Percentiles rank a stretch among this genome's conserved stretches.
Conservation (phyloP, 768 basidiomycete genomes). For the Amanita polypyramis region DNA sequence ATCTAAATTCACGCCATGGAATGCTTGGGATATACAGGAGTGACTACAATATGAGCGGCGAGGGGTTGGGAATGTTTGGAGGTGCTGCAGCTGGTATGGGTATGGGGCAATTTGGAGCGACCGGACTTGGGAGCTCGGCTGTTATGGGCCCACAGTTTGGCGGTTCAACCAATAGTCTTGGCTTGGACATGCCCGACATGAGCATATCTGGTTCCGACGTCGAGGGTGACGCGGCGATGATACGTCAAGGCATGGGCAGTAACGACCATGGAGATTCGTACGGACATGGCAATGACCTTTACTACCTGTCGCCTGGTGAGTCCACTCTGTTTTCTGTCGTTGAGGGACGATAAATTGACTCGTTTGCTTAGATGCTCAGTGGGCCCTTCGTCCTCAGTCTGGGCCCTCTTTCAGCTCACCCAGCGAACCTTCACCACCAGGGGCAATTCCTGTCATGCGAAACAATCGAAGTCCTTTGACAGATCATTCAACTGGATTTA, state of each 20-base stretch:
- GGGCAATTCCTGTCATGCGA: constrained; percentile 15
- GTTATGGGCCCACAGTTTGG: constrained; percentile 3
- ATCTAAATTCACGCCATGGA: constrained; percentile 12
- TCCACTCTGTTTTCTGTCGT: constrained; percentile 10
- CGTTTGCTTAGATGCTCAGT: constrained; percentile 23
- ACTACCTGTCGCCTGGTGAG: constrained; percentile 9
- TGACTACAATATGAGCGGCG: constrained; percentile 35
- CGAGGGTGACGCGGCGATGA: constrained; percentile 45
- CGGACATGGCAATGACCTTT: constrained; percentile 5
- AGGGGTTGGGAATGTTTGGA: constrained; percentile 12
- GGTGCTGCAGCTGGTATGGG: constrained; percentile 7
- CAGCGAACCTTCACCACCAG: constrained; percentile 26
- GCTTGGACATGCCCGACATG: constrained; percentile 4
- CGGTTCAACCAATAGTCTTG: background rate
- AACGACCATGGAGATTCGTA: constrained; percentile 1
- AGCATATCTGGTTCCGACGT: constrained; percentile 40
- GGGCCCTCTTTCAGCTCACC: constrained; percentile 32
- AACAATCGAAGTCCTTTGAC: constrained; percentile 18
- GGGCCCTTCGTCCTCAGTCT: constrained; percentile 27
- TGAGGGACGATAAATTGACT: constrained; percentile 12
- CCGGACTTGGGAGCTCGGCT: background rate
- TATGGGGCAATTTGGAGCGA: constrained; percentile 5
- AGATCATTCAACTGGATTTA: constrained; percentile 17
- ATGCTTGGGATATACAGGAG: constrained; percentile 42
- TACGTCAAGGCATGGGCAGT: constrained; percentile 9